phyloP scores from a whole-genome alignment of 495 filamentous ascomycete genomes.

The Penicillium taxi region DNA sequence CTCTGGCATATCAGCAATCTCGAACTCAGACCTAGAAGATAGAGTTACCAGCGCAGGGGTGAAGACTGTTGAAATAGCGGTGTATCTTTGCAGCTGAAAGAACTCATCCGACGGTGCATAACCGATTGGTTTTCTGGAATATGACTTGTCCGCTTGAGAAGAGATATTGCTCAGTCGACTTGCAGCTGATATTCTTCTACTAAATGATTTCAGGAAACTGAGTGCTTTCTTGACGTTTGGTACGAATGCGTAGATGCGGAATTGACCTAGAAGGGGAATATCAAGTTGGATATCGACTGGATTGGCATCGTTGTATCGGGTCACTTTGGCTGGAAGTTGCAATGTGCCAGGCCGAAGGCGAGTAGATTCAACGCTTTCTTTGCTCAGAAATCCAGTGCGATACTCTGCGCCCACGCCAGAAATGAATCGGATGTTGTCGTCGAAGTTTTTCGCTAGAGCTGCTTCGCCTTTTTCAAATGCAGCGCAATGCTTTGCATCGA shows the following conservation, averaged over 20 bases:
- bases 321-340: conserved; percentile 54
- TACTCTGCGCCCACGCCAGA: conserved; percentile 61
- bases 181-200: conserved; percentile 25
- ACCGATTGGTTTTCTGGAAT: conserved; percentile 42
- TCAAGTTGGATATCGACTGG: conserved; percentile 65
- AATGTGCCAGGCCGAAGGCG: conserved; percentile 49
- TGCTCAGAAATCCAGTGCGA: conserved; percentile 48
- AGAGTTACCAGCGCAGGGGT: conserved; percentile 52
- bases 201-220: conserved; percentile 48
- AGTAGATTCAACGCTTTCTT: conserved; percentile 6
- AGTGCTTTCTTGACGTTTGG: conserved; percentile 44
- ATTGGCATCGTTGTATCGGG: conserved; percentile 61
- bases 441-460: conserved; percentile 54
- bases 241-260: conserved; percentile 58
- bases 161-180: conserved; percentile 40
- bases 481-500: conserved; percentile 54
- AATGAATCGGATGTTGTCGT: conserved; percentile 59
- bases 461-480: conserved; percentile 52
- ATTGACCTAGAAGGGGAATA: conserved; percentile 62
- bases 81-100: conserved; percentile 53
- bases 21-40: conserved; percentile 48
- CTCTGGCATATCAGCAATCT: conserved; percentile 52
- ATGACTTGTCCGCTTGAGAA: conserved; percentile 42
- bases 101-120: conserved; percentile 48
- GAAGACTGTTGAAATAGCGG: conserved; percentile 47